Evolutionary conservation across 495 filamentous ascomycete genomes (phyloP), one percentile per base, ranked within the genome.

Genomic region (Neurospora terricola): DNA sequence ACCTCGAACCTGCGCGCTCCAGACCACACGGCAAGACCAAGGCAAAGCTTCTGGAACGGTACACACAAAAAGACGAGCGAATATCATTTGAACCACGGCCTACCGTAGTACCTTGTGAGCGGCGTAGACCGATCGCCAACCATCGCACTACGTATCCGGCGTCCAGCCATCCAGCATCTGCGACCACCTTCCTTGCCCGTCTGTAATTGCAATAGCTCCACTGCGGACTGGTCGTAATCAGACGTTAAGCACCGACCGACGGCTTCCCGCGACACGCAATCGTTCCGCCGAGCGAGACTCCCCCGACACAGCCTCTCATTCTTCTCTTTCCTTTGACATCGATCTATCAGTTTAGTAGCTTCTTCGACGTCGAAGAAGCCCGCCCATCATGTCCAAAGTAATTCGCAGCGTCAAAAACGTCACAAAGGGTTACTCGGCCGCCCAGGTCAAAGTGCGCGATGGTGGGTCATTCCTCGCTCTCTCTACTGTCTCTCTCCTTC

Each of bases 381-480:
- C 73, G 76, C 74, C 75, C 83, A 84, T 83, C 77, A 99, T 98
- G 96, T 98, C 96, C 70, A 96, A 96, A 82, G 95, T 98, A 78
- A 93, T 99, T 76, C 90, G 96, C 81, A 97, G 94, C 80, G 96
- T 99, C 76, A 98, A 97, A 87, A 99, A 99, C 87, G 96, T 99
- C 83, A 98, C 96, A 78, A 98, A 98, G 85, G 96, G 96, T 78
- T 99, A 99, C 82, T 98, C 96, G 34, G 90, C 88, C 75, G 93
- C 96, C 79, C 94, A 99, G 87, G 93, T 98, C 78, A 99, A 98
- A 86, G 96, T 99, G 82, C 93, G 96, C 85, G 97, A 98, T 95
- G 95, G 95, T 97, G 87, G 74, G 92, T 86, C 74, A 45, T 72
- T 70, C 72, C 75, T 68, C 27, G 42, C 39, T 69, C n/a, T 23